A percentile compares a stretch with the other conserved stretches of the same genome.
phyloP scores from a whole-genome alignment of 305 asterid genomes.

The Fraxinus sp. region DNA sequence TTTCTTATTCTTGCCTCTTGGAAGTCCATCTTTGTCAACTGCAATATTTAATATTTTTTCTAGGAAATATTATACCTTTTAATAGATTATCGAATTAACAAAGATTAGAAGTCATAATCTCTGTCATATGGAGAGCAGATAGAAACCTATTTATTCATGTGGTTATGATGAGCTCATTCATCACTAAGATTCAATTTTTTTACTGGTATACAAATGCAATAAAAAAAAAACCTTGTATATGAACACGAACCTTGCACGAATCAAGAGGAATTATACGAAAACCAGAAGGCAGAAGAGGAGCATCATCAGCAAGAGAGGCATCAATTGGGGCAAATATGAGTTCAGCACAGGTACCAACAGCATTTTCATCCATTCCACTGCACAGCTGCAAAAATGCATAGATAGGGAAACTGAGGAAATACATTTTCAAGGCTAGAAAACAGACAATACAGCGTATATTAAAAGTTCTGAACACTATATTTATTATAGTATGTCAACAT shows the following conservation, averaged over 20 bases:
- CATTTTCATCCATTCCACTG: constrained; percentile 90
- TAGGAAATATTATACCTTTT: background rate
- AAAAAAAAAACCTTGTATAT: background rate
- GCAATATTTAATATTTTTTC: background rate
- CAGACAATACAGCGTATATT: background rate
- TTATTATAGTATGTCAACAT: background rate
- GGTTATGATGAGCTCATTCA: background rate
- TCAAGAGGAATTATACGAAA: constrained; percentile 89
- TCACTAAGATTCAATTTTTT: background rate
- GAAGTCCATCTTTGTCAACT: background rate
- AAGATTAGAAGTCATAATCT: background rate
- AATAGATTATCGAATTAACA: background rate
- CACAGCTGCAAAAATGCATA: constrained; percentile 53
- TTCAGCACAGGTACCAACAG: constrained; percentile 82
- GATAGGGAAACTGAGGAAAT: constrained; percentile 4
- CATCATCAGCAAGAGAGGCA: constrained; percentile 89
- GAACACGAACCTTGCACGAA: constrained; percentile 61
- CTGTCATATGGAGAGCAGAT: background rate
- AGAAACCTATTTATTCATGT: background rate
- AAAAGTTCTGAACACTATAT: too few species aligned
- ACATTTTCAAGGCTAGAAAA: constrained; percentile 1
- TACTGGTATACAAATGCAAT: constrained; percentile 15
- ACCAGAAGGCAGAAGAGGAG: constrained; percentile 92
- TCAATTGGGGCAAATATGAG: constrained; percentile 96
- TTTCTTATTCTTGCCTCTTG: background rate